These are phyloP conservation scores for Globisporangium recalcitrans DNA, from an alignment of 352 stramenopile species.

Conservation along the genomic window DNA sequence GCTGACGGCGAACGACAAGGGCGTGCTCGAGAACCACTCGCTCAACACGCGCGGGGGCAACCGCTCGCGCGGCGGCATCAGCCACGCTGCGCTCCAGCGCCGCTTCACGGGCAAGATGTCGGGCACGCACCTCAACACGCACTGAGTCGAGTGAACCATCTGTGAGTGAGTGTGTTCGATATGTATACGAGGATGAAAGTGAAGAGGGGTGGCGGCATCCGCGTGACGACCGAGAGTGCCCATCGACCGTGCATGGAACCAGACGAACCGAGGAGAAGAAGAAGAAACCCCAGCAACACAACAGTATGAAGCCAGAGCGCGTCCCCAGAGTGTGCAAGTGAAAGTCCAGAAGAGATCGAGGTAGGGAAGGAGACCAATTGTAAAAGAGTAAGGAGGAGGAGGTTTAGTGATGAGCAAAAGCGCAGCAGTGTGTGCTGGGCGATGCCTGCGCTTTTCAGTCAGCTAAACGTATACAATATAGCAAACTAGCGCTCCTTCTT, in stretches of 20 bases:
- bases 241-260: neutral
- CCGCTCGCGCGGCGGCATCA: slow-evolving; percentile 57
- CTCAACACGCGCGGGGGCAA: slow-evolving; percentile 60
- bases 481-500: neutral
- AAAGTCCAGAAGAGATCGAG: too few relatives aligned
- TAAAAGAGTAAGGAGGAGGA: slow-evolving; percentile 1
- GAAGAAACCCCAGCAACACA: too few relatives aligned
- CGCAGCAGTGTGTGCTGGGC: too few relatives aligned
- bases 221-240: neutral
- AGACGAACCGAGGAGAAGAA: neutral
- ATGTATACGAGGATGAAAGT: neutral
- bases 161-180: too few relatives aligned
- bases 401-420: neutral
- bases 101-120: slow-evolving; percentile 85
- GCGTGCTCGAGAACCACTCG: slow-evolving; percentile 63
- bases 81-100: slow-evolving; percentile 68
- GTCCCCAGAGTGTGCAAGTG: too few relatives aligned
- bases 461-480: slow-evolving; percentile 5
- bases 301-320: neutral
- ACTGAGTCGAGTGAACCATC: slow-evolving; percentile 6
- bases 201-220: neutral
- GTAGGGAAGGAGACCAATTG: neutral
- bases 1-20: slow-evolving; percentile 54
- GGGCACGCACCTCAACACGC: slow-evolving; percentile 39
- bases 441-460: neutral